Evolutionary conservation across 164 flowering plant genomes (phyloP), one percentile per base, ranked within the genome.

Genomic region (Liquidambar formosana): DNA sequence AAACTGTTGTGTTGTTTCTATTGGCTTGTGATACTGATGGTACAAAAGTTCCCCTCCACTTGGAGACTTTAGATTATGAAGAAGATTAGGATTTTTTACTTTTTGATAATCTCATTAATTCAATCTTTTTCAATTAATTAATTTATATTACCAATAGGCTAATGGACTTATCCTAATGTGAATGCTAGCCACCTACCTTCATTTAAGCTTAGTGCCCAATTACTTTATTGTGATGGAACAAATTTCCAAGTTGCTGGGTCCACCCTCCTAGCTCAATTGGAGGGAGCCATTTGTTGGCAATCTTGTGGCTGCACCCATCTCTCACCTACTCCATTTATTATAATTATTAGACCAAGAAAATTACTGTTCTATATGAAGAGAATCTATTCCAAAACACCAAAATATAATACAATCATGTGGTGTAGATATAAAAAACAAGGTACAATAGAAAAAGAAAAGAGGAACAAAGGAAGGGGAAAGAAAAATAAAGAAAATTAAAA

Each of bases 281-380:
- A 16, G 8, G 54, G n/a, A 16, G 54, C 54, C 9, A 33, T 33
- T 33, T 33, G 41, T 33, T 33, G 2, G 2, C 41, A 33, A 6
- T 33, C 22, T 51, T 4, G 18, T 8, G n/a, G 9, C 54, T 1
- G n/a, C n/a, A 18, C 21, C 53, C 19, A 16, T 54, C 58, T 54
- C 58, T 54, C 58, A 54, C 58, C 58, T 54, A 54, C 58, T 54
- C 58, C 58, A 54, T 54, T 33, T 9, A 19, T 54, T 54, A 52
- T 3, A 5, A 16, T 52, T 52, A 52, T 15, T 8, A 16, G 21
- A 8, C 3, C 8, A 22, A 52, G 18, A 18, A 18, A 14, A 18
- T 18, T 3, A 8, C 1, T 52, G 5, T 5, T 52, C 21, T 52
- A 18, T 52, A 52, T 1, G 5, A 22, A 10, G 23, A 21, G 11